Evolutionary conservation across 768 basidiomycete species (phyloP).

Genomic region (Suillus tomentosus): DNA sequence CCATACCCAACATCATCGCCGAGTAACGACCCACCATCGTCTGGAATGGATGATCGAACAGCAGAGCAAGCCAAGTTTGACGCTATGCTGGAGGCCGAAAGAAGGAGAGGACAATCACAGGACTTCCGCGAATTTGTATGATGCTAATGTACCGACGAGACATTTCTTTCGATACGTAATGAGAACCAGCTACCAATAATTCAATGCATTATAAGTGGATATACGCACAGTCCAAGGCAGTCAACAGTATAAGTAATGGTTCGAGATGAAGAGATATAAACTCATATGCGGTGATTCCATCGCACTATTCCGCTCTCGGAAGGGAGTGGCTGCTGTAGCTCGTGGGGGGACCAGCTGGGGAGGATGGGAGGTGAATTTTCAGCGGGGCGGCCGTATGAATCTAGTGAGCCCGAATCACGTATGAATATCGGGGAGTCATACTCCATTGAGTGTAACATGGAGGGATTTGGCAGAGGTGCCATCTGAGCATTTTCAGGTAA

Average conservation of each 20-base stretch:
- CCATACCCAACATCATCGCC: conserved; percentile 17
- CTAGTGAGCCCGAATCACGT: not conserved
- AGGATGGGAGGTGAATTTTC: not conserved
- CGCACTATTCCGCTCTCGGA: not conserved
- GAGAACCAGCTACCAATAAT: not conserved
- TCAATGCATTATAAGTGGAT: not conserved
- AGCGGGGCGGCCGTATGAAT: conserved; percentile 2
- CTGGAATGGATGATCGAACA: conserved; percentile 36
- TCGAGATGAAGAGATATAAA: not conserved
- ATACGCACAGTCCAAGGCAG: not conserved
- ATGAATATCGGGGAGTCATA: not conserved
- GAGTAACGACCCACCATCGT: conserved; percentile 10
- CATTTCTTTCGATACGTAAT: not conserved
- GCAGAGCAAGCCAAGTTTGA: conserved; percentile 59
- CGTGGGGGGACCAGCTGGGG: not conserved
- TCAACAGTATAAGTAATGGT: not conserved
- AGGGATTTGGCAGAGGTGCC: conserved; percentile 33
- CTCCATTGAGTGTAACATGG: not conserved
- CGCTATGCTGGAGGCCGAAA: conserved; percentile 59
- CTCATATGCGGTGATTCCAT: not conserved
- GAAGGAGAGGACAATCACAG: conserved; percentile 37
- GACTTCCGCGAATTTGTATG: conserved; percentile 15
- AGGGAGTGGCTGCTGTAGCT: not conserved
- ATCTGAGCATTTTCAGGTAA: conserved; percentile 31
- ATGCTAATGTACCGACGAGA: conserved; percentile 8